Evolutionary conservation across 306 rosid genomes (phyloP).

Genomic region (Cucurbita pepo): DNA sequence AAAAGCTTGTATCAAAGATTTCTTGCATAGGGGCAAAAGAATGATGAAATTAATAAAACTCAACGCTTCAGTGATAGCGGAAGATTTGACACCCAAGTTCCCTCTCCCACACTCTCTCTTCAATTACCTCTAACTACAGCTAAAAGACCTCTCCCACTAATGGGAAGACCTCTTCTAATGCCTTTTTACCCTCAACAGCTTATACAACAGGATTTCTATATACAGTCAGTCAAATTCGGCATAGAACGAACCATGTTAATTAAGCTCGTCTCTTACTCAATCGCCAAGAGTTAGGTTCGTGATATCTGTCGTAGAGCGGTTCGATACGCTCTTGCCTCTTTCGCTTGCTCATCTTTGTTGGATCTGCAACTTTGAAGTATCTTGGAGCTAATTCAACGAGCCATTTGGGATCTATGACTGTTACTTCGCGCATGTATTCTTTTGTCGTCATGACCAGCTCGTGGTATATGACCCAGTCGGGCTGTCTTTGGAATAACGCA

Average conservation of each 20-base stretch:
- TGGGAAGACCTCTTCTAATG: neutral
- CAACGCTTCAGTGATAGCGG: neutral
- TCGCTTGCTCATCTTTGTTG: slow-evolving; percentile 67
- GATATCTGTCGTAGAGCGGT: slow-evolving; percentile 76
- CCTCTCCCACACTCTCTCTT: neutral
- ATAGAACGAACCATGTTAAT: slow-evolving; percentile 14
- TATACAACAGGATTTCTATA: neutral
- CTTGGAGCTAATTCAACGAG: slow-evolving; percentile 82
- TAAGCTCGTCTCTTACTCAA: slow-evolving; percentile 76
- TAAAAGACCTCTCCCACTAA: neutral
- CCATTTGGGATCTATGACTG: slow-evolving; percentile 75
- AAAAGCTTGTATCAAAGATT: no score
- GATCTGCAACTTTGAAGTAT: slow-evolving; percentile 67
- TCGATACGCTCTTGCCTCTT: slow-evolving; percentile 75
- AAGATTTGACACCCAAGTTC: neutral
- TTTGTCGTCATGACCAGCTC: slow-evolving; percentile 83
- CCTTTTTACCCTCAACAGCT: neutral
- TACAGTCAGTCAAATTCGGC: neutral
- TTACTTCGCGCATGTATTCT: slow-evolving; percentile 81
- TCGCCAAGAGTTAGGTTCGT: slow-evolving; percentile 91
- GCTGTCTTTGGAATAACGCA: slow-evolving; percentile 73
- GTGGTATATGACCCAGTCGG: slow-evolving; percentile 86
- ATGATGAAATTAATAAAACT: neutral
- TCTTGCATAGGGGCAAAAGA: no score
- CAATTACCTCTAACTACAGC: neutral